These are phyloP conservation scores for Avena sativa DNA, from an alignment of 176 grass and related monocot species.

Conservation along the genomic window DNA sequence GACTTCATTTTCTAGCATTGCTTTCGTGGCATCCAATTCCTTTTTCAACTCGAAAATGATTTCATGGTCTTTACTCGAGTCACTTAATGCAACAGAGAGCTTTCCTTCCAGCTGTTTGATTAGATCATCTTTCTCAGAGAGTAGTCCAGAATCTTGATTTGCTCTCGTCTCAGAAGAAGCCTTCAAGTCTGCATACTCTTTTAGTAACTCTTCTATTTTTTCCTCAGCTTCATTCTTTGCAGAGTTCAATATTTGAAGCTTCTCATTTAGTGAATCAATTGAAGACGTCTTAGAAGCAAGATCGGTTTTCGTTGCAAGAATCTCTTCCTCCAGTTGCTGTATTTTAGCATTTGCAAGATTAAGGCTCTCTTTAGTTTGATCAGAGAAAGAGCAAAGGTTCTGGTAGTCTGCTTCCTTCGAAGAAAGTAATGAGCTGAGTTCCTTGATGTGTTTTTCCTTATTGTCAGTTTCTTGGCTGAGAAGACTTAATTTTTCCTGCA, in stretches of 20 bases:
- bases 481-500: constrained; percentile 70
- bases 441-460: constrained; percentile 66
- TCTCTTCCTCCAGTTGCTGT: constrained; percentile 71
- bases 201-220: constrained; percentile 59
- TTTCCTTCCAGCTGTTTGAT: constrained; percentile 77
- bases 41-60: constrained; percentile 69
- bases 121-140: constrained; percentile 69
- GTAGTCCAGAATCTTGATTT: constrained; percentile 52
- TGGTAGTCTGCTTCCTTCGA: constrained; percentile 72
- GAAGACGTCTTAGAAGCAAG: constrained; percentile 67
- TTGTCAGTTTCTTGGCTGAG: constrained; percentile 66
- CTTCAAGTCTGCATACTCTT: constrained; percentile 71
- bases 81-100: constrained; percentile 65
- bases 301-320: constrained; percentile 57
- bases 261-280: constrained; percentile 73
- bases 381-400: constrained; percentile 51
- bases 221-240: constrained; percentile 70
- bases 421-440: constrained; percentile 71
- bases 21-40: constrained; percentile 63
- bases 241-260: constrained; percentile 59
- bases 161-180: constrained; percentile 67
- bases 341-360: constrained; percentile 69
- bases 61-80: constrained; percentile 61
- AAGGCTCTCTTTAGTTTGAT: constrained; percentile 63
- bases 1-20: constrained; percentile 69